Percentiles rank a stretch among this genome's conserved stretches.
Conservation (phyloP, 2,329 filamentous ascomycete species). For the Clonostachys rhizophaga region DNA sequence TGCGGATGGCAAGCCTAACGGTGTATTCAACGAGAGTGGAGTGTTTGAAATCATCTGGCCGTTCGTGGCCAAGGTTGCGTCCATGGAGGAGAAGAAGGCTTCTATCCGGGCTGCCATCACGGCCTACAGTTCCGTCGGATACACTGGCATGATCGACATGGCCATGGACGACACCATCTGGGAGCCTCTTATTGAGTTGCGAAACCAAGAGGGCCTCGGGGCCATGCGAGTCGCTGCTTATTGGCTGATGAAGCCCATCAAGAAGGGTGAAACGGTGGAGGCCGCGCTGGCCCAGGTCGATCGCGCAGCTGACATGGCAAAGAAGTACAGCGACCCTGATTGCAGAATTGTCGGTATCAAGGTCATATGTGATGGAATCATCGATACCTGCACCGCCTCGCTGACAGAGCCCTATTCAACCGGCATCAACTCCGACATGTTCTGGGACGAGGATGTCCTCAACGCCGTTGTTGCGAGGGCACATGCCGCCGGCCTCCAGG, state of each 20-base stretch:
- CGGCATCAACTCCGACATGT: conserved; percentile 36
- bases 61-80: conserved; percentile 39
- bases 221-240: conserved; percentile 46
- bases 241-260: conserved; percentile 52
- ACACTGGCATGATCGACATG: conserved; percentile 54
- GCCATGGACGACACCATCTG: conserved; percentile 56
- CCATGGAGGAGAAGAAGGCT: conserved; percentile 39
- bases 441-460: conserved; percentile 51
- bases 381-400: conserved; percentile 61
- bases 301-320: conserved; percentile 38
- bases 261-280: conserved; percentile 33
- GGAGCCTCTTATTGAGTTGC: conserved; percentile 42
- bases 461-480: conserved; percentile 49
- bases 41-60: conserved; percentile 52
- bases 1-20: conserved; percentile 37
- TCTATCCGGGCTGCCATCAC: conserved; percentile 41
- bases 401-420: conserved; percentile 54
- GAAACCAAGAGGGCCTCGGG: conserved; percentile 19
- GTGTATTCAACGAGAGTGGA: conserved; percentile 46
- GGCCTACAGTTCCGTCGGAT: conserved; percentile 45
- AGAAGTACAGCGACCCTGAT: conserved; percentile 24
- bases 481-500: conserved; percentile 48
- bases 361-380: conserved; percentile 59
- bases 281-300: conserved; percentile 40
- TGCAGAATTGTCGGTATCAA: conserved; percentile 57